A percentile compares a stretch with the other conserved stretches of the same genome.
Evolutionary conservation across 768 basidiomycete species (phyloP).

Genomic region (Suillus americanus): DNA sequence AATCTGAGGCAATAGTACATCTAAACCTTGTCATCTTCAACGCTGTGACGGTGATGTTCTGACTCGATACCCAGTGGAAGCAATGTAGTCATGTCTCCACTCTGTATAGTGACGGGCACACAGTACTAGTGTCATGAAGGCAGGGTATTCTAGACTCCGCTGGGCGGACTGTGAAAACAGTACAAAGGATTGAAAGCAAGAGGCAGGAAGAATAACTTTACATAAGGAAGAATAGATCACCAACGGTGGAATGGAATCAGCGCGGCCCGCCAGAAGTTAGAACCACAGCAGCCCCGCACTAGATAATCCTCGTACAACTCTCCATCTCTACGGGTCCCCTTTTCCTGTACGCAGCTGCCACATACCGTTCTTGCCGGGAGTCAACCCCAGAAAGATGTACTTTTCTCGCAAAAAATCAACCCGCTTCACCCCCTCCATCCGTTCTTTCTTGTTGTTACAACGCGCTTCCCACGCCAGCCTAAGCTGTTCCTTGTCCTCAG

Average conservation of each 20-base stretch:
- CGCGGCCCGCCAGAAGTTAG: not conserved
- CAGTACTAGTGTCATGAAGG: not conserved
- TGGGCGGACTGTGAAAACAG: not conserved
- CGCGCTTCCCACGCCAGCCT: slow-evolving; percentile 45
- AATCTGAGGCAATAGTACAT: not conserved
- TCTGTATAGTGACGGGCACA: not conserved
- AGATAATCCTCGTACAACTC: not conserved
- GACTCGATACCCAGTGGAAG: not conserved
- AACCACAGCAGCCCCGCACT: not conserved
- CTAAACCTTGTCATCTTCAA: not conserved
- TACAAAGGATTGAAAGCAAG: too few species aligned
- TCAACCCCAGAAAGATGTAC: slow-evolving; percentile 53
- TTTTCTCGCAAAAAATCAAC: slow-evolving; percentile 63
- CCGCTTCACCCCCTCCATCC: slow-evolving; percentile 46
- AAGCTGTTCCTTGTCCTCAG: slow-evolving; percentile 43
- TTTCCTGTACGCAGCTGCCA: slow-evolving; percentile 63
- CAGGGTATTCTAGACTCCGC: not conserved
- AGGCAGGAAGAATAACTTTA: too few species aligned
- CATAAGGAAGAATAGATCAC: too few species aligned
- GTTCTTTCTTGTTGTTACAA: slow-evolving; percentile 36
- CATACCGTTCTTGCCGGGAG: slow-evolving; percentile 52
- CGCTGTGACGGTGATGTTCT: not conserved
- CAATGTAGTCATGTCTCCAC: too few species aligned
- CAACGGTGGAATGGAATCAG: not conserved
- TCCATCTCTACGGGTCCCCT: not conserved